These are phyloP conservation scores for Jacaranda mimosifolia DNA, from an alignment of 257 asterid genomes.

Conservation along the genomic window DNA sequence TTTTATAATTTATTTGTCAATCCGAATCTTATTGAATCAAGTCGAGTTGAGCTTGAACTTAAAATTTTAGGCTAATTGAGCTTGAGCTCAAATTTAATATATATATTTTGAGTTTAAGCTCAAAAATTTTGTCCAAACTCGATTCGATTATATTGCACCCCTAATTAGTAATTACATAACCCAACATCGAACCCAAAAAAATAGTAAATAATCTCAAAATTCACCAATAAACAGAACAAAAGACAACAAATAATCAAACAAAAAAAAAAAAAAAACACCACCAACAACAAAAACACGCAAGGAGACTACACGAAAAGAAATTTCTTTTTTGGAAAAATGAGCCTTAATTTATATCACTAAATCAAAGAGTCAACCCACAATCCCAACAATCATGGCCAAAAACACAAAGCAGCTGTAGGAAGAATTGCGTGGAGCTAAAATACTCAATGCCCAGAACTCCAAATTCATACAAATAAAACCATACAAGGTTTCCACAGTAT, in stretches of 20 bases:
- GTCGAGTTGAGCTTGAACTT: too few species aligned
- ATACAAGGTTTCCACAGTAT: not conserved
- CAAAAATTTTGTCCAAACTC: too few species aligned
- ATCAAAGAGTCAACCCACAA: constrained; percentile 23
- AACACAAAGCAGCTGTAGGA: constrained; percentile 31
- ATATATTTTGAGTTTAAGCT: too few species aligned
- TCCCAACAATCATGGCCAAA: constrained; percentile 36
- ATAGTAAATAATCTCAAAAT: constrained; percentile 1
- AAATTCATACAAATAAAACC: constrained; percentile 21
- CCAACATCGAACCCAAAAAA: constrained; percentile 25
- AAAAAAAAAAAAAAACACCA: not conserved
- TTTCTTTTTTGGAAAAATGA: too few species aligned
- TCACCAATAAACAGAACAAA: constrained; percentile 16
- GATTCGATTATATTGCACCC: too few species aligned
- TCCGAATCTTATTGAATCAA: too few species aligned
- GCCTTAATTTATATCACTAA: constrained; percentile 28
- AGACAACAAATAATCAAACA: not conserved
- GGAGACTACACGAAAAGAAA: too few species aligned
- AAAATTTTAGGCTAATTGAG: too few species aligned
- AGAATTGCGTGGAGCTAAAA: constrained; percentile 40
- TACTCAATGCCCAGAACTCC: constrained; percentile 10
- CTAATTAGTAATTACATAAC: too few species aligned
- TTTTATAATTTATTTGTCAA: too few species aligned
- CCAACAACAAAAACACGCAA: too few species aligned
- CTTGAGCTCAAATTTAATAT: too few species aligned